phyloP scores from a whole-genome alignment of 139 green algal species.

The Chlorella sp. region DNA sequence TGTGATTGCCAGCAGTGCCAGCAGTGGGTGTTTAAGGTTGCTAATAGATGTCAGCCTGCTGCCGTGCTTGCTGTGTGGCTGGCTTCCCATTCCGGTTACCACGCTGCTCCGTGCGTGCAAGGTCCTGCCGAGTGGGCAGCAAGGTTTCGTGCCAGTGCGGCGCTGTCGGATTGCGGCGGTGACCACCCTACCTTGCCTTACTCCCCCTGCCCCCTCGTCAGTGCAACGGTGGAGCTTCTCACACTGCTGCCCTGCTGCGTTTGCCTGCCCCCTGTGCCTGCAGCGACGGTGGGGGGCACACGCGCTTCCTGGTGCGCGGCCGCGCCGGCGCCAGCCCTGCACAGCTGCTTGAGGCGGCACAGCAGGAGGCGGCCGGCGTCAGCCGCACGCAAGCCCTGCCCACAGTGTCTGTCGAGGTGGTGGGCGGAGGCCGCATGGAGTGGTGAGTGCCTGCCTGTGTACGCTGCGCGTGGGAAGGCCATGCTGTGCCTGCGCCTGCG shows the following conservation, averaged over 20 bases:
- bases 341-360: not conserved
- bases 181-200: too few relatives aligned
- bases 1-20: too few relatives aligned
- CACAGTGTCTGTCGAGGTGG: not conserved
- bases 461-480: not conserved
- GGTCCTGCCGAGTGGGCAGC: too few relatives aligned
- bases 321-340: slow-evolving; percentile 21
- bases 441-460: not conserved
- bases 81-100: too few relatives aligned
- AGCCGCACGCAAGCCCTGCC: not conserved
- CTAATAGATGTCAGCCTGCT: too few relatives aligned
- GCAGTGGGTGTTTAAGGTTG: too few relatives aligned
- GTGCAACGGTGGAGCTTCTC: not conserved
- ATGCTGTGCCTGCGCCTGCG: not conserved
- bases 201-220: too few relatives aligned
- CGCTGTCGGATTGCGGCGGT: too few relatives aligned
- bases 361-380: not conserved
- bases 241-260: not conserved
- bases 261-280: not conserved
- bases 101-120: too few relatives aligned
- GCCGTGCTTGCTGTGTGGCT: too few relatives aligned
- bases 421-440: slow-evolving; percentile 38
- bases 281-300: slow-evolving; percentile 16
- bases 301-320: slow-evolving; percentile 22
- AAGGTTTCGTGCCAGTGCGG: too few relatives aligned